Evolutionary conservation across 1,284 basidiomycete species (phyloP).

Genomic region (Anthracocystis walkeri): DNA sequence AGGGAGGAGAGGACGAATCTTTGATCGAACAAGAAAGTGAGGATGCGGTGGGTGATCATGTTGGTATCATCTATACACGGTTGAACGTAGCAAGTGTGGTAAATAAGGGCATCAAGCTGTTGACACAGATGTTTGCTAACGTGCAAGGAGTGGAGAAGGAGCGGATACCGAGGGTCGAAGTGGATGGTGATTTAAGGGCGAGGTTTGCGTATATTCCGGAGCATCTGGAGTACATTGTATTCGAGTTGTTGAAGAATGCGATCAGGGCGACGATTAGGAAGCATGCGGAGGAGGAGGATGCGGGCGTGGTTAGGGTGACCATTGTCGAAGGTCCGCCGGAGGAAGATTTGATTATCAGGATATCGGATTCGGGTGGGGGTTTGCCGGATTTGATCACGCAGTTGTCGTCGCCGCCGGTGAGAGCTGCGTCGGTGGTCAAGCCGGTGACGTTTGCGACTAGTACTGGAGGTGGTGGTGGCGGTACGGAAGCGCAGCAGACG

Average conservation of each 20-base stretch:
- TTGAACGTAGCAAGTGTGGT: constrained; percentile 75
- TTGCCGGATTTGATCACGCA: constrained; percentile 53
- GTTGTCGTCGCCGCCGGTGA: constrained; percentile 16
- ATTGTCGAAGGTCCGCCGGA: constrained; percentile 65
- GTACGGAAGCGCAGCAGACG: background rate
- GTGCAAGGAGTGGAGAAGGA: constrained; percentile 71
- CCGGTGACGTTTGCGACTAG: constrained; percentile 10
- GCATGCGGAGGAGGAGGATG: constrained; percentile 30
- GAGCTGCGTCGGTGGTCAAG: constrained; percentile 4
- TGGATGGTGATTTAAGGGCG: constrained; percentile 81
- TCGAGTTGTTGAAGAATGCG: constrained; percentile 86
- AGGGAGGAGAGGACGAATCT: constrained; percentile 16
- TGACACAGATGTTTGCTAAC: constrained; percentile 75
- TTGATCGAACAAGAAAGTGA: constrained; percentile 7
- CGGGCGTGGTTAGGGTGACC: constrained; percentile 52
- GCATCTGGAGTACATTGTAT: constrained; percentile 86
- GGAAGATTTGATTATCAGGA: constrained; percentile 66
- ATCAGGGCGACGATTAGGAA: constrained; percentile 60
- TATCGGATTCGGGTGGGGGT: constrained; percentile 56
- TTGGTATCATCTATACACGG: constrained; percentile 86
- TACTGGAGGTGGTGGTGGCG: background rate
- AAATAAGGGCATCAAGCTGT: constrained; percentile 77
- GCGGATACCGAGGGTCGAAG: constrained; percentile 76
- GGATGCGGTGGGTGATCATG: constrained; percentile 72
- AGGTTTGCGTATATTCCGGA: constrained; percentile 87